Evolutionary conservation across 805 yeast genomes (phyloP).

Genomic region (Candida glaebosa): DNA sequence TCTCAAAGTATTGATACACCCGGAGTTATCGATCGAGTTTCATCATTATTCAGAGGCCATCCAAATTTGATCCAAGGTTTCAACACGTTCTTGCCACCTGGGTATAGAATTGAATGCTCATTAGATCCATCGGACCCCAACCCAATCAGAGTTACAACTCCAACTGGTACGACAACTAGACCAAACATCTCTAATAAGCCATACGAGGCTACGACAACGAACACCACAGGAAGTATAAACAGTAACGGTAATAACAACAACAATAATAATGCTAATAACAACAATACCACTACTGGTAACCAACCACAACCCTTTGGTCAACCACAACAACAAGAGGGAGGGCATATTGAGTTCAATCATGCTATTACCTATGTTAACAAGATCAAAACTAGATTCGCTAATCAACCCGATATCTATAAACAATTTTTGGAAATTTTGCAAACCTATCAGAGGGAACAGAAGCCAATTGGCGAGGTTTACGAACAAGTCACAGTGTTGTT

Average conservation of each 20-base stretch:
- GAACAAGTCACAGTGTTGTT: slow-evolving; percentile 87
- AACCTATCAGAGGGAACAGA: slow-evolving; percentile 93
- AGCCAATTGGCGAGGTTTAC: slow-evolving; percentile 93
- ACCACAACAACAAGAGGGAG: slow-evolving; percentile 33
- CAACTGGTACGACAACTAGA: slow-evolving; percentile 80
- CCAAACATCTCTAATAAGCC: slow-evolving; percentile 41
- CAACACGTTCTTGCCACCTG: slow-evolving; percentile 96
- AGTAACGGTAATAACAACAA: slow-evolving; percentile 7
- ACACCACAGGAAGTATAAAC: slow-evolving; percentile 8
- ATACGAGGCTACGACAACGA: slow-evolving; percentile 15
- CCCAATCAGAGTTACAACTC: slow-evolving; percentile 93
- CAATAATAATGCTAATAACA: neutral
- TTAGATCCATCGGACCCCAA: slow-evolving; percentile 84
- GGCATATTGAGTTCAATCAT: slow-evolving; percentile 93
- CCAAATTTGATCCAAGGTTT: slow-evolving; percentile 94
- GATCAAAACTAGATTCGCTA: slow-evolving; percentile 88
- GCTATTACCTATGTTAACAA: slow-evolving; percentile 96
- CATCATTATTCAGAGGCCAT: slow-evolving; percentile 86
- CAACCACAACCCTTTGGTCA: slow-evolving; percentile 3
- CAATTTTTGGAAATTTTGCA: slow-evolving; percentile 91
- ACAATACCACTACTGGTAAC: neutral
- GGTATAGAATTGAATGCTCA: slow-evolving; percentile 90
- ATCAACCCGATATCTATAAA: slow-evolving; percentile 94
- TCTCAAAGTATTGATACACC: slow-evolving; percentile 96
- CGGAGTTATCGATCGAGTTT: slow-evolving; percentile 95